Evolutionary conservation across 768 basidiomycete genomes (phyloP).

Genomic region (Mycena vitilis): DNA sequence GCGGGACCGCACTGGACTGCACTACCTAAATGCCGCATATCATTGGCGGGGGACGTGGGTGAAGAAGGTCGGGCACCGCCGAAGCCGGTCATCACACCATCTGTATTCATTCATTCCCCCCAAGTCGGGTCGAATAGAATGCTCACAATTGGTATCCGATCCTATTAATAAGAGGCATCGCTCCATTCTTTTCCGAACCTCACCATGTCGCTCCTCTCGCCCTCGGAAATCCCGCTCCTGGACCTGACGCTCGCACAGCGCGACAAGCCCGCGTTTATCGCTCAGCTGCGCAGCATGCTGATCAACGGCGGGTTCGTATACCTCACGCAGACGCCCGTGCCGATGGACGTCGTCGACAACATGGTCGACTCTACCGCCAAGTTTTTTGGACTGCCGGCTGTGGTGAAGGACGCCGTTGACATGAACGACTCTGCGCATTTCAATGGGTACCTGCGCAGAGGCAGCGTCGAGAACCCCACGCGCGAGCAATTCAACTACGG

Average conservation of each 20-base stretch:
- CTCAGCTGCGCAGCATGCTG: slow-evolving; percentile 61
- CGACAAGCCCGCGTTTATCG: slow-evolving; percentile 50
- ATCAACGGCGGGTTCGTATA: slow-evolving; percentile 68
- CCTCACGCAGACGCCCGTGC: slow-evolving; percentile 59
- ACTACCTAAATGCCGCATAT: no score
- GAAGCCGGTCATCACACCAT: no score
- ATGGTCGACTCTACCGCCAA: slow-evolving; percentile 57
- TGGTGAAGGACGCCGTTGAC: slow-evolving; percentile 54
- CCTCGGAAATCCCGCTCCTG: slow-evolving; percentile 18
- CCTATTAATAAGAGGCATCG: slow-evolving; percentile 5
- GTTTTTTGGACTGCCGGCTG: slow-evolving; percentile 62
- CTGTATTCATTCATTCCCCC: no score
- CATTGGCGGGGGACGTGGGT: no score
- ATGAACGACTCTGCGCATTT: slow-evolving; percentile 67
- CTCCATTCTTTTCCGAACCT: neutral
- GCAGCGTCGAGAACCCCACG: slow-evolving; percentile 29
- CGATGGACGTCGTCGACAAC: slow-evolving; percentile 48
- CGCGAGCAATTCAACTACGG: slow-evolving; percentile 37
- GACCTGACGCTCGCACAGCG: slow-evolving; percentile 28
- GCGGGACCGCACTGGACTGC: no score
- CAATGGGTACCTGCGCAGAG: slow-evolving; percentile 58
- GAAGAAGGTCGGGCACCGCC: no score
- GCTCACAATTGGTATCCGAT: slow-evolving; percentile 22
- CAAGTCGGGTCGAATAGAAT: slow-evolving; percentile 20
- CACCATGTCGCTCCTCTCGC: slow-evolving; percentile 22